phyloP scores from a whole-genome alignment of 768 basidiomycete species.

The Boletellus ananas region DNA sequence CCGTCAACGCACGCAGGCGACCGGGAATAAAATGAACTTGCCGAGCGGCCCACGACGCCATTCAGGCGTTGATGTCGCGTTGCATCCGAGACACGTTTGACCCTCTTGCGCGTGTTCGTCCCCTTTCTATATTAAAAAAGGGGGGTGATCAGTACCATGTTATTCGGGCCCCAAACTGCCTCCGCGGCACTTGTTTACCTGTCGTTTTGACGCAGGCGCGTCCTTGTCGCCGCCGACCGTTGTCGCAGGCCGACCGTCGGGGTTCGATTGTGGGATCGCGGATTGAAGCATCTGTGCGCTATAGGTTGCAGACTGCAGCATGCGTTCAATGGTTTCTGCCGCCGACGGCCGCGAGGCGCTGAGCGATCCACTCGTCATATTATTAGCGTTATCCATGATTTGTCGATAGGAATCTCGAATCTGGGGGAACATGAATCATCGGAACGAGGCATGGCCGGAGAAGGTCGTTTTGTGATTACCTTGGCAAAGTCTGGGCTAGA shows the following conservation, averaged over 20 bases:
- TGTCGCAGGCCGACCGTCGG: slow-evolving; percentile 25
- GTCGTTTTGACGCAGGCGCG: slow-evolving; percentile 29
- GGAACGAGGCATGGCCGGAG: slow-evolving; percentile 8
- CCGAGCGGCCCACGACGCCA: slow-evolving; percentile 84
- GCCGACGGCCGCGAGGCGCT: slow-evolving; percentile 23
- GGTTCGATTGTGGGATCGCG: slow-evolving; percentile 23
- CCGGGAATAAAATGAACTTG: slow-evolving; percentile 36
- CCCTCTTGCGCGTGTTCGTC: slow-evolving; percentile 51
- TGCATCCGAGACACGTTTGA: slow-evolving; percentile 78
- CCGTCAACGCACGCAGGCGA: slow-evolving; percentile 22
- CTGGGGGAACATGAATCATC: slow-evolving; percentile 24
- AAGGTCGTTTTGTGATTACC: slow-evolving; percentile 23
- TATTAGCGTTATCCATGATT: slow-evolving; percentile 38
- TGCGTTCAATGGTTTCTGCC: slow-evolving; percentile 39
- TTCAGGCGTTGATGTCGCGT: slow-evolving; percentile 81
- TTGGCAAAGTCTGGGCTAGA: slow-evolving; percentile 41
- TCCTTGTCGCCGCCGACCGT: slow-evolving; percentile 29
- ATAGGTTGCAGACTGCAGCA: slow-evolving; percentile 42
- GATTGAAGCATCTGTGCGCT: slow-evolving; percentile 34
- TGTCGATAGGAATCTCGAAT: slow-evolving; percentile 43
- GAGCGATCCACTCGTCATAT: slow-evolving; percentile 22
- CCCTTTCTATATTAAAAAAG: slow-evolving; percentile 25
- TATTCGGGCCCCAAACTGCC: slow-evolving; percentile 16
- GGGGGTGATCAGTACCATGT: slow-evolving; percentile 27
- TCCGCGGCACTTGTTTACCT: slow-evolving; percentile 32